These are phyloP conservation scores for Sordariomycetes sp. DNA, from an alignment of 2,329 filamentous ascomycete genomes.

Conservation along the genomic window DNA sequence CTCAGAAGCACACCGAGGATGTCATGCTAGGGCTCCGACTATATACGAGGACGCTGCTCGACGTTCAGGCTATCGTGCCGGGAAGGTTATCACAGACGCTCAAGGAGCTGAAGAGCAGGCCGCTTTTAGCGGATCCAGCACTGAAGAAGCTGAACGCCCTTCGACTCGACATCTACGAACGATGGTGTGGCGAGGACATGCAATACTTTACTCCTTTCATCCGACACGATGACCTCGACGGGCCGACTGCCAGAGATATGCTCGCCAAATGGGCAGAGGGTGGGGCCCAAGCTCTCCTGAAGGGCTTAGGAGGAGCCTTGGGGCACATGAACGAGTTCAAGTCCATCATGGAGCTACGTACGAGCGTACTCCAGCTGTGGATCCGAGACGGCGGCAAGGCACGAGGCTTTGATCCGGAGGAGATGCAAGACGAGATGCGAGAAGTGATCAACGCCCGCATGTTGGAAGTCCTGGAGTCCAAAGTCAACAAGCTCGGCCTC, in stretches of 20 bases:
- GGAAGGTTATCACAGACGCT: conserved; percentile 62
- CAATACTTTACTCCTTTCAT: conserved; percentile 82
- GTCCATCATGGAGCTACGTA: conserved; percentile 59
- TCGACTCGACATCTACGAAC: conserved; percentile 66
- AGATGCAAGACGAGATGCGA: conserved; percentile 61
- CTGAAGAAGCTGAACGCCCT: conserved; percentile 60
- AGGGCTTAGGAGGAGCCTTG: conserved; percentile 53
- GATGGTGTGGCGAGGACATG: conserved; percentile 77
- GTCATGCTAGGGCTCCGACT: conserved; percentile 60
- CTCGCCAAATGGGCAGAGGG: conserved; percentile 55
- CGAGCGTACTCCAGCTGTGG: conserved; percentile 65
- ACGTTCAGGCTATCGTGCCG: conserved; percentile 70
- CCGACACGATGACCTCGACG: conserved; percentile 66
- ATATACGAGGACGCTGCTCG: conserved; percentile 67
- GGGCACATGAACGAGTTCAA: conserved; percentile 55
- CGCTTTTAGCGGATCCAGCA: conserved; percentile 62
- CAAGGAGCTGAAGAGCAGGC: conserved; percentile 55
- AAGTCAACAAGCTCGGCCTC: conserved; percentile 54
- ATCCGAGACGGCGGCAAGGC: conserved; percentile 58
- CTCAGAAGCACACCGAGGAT: conserved; percentile 28
- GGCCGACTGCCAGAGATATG: conserved; percentile 48
- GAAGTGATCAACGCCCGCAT: conserved; percentile 61
- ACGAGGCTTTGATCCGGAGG: conserved; percentile 56
- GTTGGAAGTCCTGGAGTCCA: conserved; percentile 49
- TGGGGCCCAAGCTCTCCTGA: conserved; percentile 48